These are phyloP conservation scores for Acacia concinna DNA, from an alignment of 331 rosid species.

Conservation along the genomic window DNA sequence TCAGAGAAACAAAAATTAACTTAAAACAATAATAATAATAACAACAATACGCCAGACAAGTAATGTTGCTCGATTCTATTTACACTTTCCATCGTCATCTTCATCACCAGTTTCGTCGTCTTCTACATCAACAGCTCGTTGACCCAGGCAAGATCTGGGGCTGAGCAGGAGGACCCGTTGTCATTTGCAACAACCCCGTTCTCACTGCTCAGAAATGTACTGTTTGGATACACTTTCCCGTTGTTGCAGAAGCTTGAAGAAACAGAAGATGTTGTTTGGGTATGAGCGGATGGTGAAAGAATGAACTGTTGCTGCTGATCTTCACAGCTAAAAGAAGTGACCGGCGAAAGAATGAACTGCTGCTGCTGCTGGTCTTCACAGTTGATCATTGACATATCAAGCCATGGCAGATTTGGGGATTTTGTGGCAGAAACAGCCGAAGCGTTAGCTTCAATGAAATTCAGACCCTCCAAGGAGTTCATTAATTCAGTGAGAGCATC, in stretches of 20 bases:
- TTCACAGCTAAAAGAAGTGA: conserved; percentile 34
- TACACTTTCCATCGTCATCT: conserved; percentile 39
- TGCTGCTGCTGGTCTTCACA: conserved; percentile 46
- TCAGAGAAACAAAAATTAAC: conserved; percentile 35
- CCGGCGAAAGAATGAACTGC: conserved; percentile 64
- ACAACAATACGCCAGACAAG: conserved; percentile 19
- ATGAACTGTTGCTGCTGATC: conserved; percentile 57
- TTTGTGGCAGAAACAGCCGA: conserved; percentile 36
- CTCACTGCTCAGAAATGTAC: conserved; percentile 30
- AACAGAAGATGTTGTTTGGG: conserved; percentile 14
- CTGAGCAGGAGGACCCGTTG: conserved; percentile 37
- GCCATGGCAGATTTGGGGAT: conserved; percentile 44
- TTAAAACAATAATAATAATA: conserved; percentile 14
- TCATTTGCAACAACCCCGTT: conserved; percentile 15
- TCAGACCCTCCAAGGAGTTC: conserved; percentile 71
- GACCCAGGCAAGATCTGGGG: conserved; percentile 92
- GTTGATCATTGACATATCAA: conserved; percentile 46
- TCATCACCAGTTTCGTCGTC: conserved; percentile 9
- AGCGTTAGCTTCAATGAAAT: conserved; percentile 42
- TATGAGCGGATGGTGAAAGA: conserved; percentile 59
- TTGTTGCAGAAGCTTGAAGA: conserved; percentile 24
- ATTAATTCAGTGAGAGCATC: conserved; percentile 57
- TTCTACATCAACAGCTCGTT: conserved; percentile 82
- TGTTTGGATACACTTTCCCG: conserved; percentile 13
- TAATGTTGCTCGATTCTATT: conserved; percentile 39